phyloP scores from a whole-genome alignment of 768 basidiomycete species.

The Dentipellis fragilis region DNA sequence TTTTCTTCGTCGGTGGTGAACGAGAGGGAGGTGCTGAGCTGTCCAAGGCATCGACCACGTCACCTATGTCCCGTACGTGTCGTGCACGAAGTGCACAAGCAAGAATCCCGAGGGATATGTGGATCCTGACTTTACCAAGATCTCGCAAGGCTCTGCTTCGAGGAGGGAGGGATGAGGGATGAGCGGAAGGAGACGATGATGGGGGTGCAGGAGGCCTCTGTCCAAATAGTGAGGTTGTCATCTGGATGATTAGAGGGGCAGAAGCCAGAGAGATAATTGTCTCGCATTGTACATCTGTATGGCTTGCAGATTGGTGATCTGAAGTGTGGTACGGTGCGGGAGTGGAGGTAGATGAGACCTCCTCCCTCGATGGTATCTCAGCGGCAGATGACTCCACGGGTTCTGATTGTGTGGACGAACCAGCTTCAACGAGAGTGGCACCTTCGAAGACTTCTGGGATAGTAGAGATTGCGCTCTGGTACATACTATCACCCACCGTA shows the following conservation, averaged over 20 bases:
- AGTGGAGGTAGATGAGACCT: not conserved
- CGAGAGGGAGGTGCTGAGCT: constrained; percentile 5
- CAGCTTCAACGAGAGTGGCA: not conserved
- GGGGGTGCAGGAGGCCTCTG: not conserved
- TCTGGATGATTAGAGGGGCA: constrained; percentile 8
- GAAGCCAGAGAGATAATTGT: constrained; percentile 8
- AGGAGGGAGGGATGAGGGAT: constrained; percentile 1
- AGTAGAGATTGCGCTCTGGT: constrained; percentile 59
- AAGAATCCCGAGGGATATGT: constrained; percentile 7
- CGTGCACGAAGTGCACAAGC: constrained; percentile 11
- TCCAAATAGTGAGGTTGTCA: constrained; percentile 7
- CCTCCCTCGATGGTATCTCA: not conserved
- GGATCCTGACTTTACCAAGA: not conserved
- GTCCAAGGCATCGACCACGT: constrained; percentile 24
- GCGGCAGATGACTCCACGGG: not conserved
- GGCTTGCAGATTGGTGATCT: not conserved
- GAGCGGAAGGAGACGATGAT: not conserved
- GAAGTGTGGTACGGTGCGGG: not conserved
- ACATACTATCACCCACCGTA: constrained; percentile 59
- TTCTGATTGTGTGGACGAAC: not conserved
- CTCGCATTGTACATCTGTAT: not conserved
- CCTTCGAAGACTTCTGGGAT: constrained; percentile 1
- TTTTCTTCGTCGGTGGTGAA: not conserved
- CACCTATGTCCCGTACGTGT: constrained; percentile 6
- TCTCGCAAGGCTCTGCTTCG: constrained; percentile 6